A percentile compares a stretch with the other conserved stretches of the same genome.
Conservation (phyloP, 2,329 filamentous ascomycete genomes). For the Ophiostoma sp. region DNA sequence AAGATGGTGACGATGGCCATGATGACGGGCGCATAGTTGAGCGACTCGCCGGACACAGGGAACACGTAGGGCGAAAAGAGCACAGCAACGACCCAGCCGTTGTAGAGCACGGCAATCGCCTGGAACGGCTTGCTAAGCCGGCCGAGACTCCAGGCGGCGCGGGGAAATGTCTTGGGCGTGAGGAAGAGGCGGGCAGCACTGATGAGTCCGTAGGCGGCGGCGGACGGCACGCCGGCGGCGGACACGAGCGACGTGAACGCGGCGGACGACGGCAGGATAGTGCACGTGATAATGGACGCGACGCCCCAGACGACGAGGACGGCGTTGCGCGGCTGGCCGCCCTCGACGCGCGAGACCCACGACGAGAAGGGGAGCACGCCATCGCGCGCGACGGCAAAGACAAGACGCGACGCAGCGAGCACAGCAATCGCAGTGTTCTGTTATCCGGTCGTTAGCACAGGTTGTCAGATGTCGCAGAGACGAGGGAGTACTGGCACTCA, state of each 20-base stretch:
- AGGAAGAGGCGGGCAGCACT: constrained; percentile 13
- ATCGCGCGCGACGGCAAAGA: constrained; percentile 25
- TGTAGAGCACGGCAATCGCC: constrained; percentile 21
- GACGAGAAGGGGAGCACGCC: constrained; percentile 22
- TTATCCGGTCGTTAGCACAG: no score
- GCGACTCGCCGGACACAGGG: constrained; percentile 20
- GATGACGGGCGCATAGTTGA: constrained; percentile 25
- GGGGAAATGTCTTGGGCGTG: constrained; percentile 22
- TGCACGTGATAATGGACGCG: constrained; percentile 21
- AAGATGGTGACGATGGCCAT: constrained; percentile 23
- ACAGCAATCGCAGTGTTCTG: constrained; percentile 24
- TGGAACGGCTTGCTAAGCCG: constrained; percentile 23
- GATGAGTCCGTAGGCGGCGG: constrained; percentile 23
- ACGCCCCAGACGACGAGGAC: constrained; percentile 25
- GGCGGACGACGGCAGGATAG: constrained; percentile 23
- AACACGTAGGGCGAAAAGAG: constrained; percentile 23
- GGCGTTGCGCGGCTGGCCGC: constrained; percentile 24
- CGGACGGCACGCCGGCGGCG: constrained; percentile 21
- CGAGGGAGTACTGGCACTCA: no score
- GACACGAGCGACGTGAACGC: constrained; percentile 25
- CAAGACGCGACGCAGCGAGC: constrained; percentile 22
- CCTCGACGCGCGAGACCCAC: constrained; percentile 21
- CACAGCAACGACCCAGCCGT: constrained; percentile 23
- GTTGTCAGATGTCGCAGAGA: no score
- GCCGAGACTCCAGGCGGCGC: constrained; percentile 23